Conservation (phyloP, 495 filamentous ascomycete genomes). For the Thermothielavioides terrestris region DNA sequence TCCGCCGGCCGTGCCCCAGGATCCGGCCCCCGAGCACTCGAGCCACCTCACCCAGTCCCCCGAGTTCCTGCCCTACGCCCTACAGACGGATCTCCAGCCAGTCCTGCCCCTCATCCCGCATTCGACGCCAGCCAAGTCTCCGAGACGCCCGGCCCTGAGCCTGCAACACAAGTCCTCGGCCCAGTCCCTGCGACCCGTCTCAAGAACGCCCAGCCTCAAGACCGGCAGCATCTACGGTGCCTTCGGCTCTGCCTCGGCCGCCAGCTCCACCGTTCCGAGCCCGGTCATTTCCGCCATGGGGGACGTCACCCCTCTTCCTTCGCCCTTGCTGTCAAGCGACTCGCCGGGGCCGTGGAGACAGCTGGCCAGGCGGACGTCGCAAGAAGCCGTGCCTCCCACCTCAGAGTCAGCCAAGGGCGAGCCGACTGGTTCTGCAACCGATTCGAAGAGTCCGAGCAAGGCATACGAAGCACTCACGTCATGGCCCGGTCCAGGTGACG, state of each 20-base stretch:
- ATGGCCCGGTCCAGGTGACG: constrained; percentile 19
- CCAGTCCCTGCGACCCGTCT: constrained; percentile 34
- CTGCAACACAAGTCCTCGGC: constrained; percentile 34
- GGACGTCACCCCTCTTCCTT: constrained; percentile 88
- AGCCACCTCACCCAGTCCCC: constrained; percentile 7
- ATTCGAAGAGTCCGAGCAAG: constrained; percentile 43
- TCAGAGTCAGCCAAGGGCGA: constrained; percentile 23
- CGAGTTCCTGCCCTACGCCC: constrained; percentile 16
- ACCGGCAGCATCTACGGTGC: constrained; percentile 24
- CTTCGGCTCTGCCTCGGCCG: constrained; percentile 31
- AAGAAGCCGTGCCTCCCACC: constrained; percentile 15
- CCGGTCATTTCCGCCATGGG: constrained; percentile 74
- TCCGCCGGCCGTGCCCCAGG: constrained; percentile 1
- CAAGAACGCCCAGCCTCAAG: constrained; percentile 42
- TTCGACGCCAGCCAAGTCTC: constrained; percentile 19
- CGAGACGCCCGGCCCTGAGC: constrained; percentile 21
- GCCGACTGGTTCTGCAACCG: constrained; percentile 37
- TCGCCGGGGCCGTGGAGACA: constrained; percentile 67
- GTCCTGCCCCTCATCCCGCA: constrained; percentile 30
- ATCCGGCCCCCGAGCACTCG: constrained; percentile 8
- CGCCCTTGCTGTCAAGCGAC: constrained; percentile 63
- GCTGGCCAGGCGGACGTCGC: constrained; percentile 30
- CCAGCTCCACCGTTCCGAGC: constrained; percentile 38
- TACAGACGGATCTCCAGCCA: constrained; percentile 20
- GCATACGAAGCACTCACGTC: constrained; percentile 41